Percentiles rank a stretch among this genome's conserved stretches.
phyloP scores from a whole-genome alignment of 2,329 filamentous ascomycete species.

The Apiospora koreana region DNA sequence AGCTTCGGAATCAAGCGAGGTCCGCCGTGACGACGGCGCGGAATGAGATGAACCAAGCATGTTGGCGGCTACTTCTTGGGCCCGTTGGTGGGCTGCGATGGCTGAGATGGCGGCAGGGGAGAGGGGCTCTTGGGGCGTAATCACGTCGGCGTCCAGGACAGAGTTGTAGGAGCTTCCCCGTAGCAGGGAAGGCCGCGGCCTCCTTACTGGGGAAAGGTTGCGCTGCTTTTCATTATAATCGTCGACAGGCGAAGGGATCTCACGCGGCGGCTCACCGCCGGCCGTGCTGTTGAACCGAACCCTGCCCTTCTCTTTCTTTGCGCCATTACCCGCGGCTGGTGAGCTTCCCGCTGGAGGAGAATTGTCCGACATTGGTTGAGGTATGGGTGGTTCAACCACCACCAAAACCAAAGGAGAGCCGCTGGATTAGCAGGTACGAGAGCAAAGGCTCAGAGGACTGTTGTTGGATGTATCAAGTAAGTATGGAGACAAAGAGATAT shows the following conservation, averaged over 20 bases:
- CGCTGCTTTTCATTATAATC: conserved; percentile 16
- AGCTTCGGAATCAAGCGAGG: conserved; percentile 38
- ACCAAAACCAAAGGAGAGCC: neutral
- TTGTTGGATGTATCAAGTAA: neutral
- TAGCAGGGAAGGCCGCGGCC: conserved; percentile 43
- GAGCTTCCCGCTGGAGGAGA: neutral
- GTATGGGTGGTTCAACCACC: conserved; percentile 1
- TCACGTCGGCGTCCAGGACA: conserved; percentile 23
- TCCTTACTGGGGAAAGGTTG: conserved; percentile 22
- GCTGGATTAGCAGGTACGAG: neutral
- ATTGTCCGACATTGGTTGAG: neutral
- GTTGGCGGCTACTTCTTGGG: conserved; percentile 42
- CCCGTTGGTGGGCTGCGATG: conserved; percentile 45
- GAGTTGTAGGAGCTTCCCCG: conserved; percentile 44
- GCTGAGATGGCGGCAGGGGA: conserved; percentile 31
- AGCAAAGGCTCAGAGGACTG: neutral
- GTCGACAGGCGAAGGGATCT: conserved; percentile 17
- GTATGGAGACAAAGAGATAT: neutral
- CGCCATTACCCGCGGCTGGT: neutral
- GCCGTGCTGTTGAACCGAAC: conserved; percentile 51
- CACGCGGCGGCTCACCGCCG: conserved; percentile 30
- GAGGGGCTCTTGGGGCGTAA: neutral
- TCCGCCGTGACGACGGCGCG: conserved; percentile 33
- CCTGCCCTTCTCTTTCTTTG: conserved; percentile 46
- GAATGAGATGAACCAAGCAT: conserved; percentile 39